Conservation (phyloP, 164 flowering plant genomes). For the Chimonanthus praecox region DNA sequence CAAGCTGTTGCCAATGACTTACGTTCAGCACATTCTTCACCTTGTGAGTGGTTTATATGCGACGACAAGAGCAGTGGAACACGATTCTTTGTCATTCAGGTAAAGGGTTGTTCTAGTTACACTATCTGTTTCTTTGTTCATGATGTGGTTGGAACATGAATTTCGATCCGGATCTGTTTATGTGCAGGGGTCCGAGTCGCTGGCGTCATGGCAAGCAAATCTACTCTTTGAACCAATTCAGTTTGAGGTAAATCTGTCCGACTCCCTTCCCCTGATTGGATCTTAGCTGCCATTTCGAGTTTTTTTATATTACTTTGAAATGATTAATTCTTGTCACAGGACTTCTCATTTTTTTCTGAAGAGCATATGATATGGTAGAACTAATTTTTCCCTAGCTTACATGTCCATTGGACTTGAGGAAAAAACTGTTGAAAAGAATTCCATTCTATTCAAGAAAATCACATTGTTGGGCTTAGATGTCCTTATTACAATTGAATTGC, state of each 20-base stretch:
- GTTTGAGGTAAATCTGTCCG: constrained; percentile 67
- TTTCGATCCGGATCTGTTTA: background rate
- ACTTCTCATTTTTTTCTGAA: too few species aligned
- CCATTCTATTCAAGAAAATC: background rate
- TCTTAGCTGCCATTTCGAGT: background rate
- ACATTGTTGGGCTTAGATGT: background rate
- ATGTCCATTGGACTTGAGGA: background rate
- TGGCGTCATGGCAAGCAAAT: constrained; percentile 99
- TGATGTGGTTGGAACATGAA: background rate
- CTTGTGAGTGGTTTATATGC: constrained; percentile 95
- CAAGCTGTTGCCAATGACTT: constrained; percentile 92
- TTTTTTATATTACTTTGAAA: background rate
- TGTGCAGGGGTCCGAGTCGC: constrained; percentile 86
- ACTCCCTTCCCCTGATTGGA: background rate
- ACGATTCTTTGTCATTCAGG: constrained; percentile 94
- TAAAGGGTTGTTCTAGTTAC: constrained; percentile 10
- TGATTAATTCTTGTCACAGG: background rate
- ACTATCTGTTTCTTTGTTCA: background rate
- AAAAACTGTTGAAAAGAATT: background rate
- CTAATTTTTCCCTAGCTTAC: background rate
- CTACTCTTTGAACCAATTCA: constrained; percentile 77
- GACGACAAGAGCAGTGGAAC: constrained; percentile 70
- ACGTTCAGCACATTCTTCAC: constrained; percentile 59
- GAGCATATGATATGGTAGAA: background rate
- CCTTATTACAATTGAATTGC: background rate